These are phyloP conservation scores for Coniochaeta sp. DNA, from an alignment of 2,329 filamentous ascomycete species.

Conservation along the genomic window DNA sequence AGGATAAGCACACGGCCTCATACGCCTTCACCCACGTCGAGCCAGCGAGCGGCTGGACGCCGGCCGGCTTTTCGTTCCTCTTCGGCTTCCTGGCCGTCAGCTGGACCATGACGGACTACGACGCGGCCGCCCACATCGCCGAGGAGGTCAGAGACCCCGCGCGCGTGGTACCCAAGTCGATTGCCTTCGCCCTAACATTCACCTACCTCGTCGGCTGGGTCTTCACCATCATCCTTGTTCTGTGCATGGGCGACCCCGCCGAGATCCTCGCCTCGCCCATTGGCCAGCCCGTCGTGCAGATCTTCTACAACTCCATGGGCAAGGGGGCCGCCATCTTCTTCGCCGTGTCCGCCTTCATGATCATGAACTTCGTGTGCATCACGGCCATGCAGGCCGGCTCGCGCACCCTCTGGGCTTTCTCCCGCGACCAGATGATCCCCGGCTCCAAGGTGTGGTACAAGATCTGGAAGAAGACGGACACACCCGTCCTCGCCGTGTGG, in stretches of 20 bases:
- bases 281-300: slow-evolving; percentile 46
- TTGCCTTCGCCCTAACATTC: slow-evolving; percentile 46
- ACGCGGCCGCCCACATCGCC: slow-evolving; percentile 27
- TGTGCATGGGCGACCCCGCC: slow-evolving; percentile 46
- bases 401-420: slow-evolving; percentile 48
- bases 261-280: slow-evolving; percentile 37
- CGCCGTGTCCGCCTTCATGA: slow-evolving; percentile 47
- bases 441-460: slow-evolving; percentile 40
- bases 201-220: slow-evolving; percentile 49
- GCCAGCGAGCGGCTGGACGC: slow-evolving; percentile 41
- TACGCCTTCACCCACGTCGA: slow-evolving; percentile 47
- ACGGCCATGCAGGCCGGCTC: slow-evolving; percentile 47
- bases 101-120: slow-evolving; percentile 44
- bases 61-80: slow-evolving; percentile 44
- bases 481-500: slow-evolving; percentile 48
- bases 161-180: slow-evolving; percentile 40
- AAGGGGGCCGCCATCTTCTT: slow-evolving; percentile 45
- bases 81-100: slow-evolving; percentile 49
- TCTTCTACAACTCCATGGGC: slow-evolving; percentile 52
- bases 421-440: slow-evolving; percentile 43
- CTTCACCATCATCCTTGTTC: slow-evolving; percentile 51
- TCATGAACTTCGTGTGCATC: slow-evolving; percentile 53
- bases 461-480: slow-evolving; percentile 39
- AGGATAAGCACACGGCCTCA: slow-evolving; percentile 39
- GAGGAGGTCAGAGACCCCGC: slow-evolving; percentile 34